Conservation (phyloP, 2,329 filamentous ascomycete genomes). For the Emmonsia crescens region DNA sequence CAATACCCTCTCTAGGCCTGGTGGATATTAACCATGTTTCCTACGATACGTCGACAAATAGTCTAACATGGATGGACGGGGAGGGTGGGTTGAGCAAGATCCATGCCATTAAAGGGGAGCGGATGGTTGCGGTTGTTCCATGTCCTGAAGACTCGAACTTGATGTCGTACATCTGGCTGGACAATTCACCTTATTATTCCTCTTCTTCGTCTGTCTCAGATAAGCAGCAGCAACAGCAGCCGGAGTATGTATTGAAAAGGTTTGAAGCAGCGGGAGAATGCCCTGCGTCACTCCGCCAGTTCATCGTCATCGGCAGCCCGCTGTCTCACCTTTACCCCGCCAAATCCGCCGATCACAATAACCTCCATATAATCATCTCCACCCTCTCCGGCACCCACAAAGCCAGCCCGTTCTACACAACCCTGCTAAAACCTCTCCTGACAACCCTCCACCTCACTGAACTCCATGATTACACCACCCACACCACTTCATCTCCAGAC, state of each 20-base stretch:
- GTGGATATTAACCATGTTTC: neutral
- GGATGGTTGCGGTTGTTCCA: neutral
- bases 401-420: conserved; percentile 46
- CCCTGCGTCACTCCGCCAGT: neutral
- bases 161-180: neutral
- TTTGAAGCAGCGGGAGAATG: neutral
- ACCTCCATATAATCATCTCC: conserved; percentile 55
- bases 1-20: neutral
- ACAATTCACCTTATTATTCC: neutral
- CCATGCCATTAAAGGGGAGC: neutral
- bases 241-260: neutral
- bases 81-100: neutral
- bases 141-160: neutral
- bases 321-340: neutral
- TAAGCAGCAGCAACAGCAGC: neutral
- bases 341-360: neutral
- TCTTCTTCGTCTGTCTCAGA: neutral
- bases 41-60: neutral
- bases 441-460: conserved; percentile 23
- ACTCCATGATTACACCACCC: conserved; percentile 41
- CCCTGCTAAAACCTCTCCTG: conserved; percentile 48
- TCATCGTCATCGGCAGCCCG: neutral
- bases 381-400: conserved; percentile 52
- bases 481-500: conserved; percentile 52
- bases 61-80: neutral